Evolutionary conservation across 2,329 filamentous ascomycete genomes (phyloP).

Genomic region (Pyrenophora teres): DNA sequence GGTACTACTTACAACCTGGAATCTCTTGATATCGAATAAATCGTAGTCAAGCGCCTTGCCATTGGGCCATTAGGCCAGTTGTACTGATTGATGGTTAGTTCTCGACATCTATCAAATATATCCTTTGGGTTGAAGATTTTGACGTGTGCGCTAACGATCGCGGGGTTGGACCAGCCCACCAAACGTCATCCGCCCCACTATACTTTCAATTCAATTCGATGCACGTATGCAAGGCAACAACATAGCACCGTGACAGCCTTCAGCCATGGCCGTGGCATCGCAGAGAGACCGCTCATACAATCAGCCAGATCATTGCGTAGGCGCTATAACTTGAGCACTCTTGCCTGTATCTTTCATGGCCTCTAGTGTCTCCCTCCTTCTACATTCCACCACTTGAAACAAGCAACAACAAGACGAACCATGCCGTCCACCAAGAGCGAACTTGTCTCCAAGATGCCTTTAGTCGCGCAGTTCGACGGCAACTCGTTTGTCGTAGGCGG

Average conservation of each 20-base stretch:
- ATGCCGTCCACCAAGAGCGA: constrained; percentile 1
- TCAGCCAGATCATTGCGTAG: too few relatives aligned
- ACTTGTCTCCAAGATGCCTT: constrained; percentile 15
- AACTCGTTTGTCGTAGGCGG: constrained; percentile 38
- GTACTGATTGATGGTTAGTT: constrained; percentile 3
- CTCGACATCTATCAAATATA: not conserved
- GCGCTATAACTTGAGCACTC: not conserved
- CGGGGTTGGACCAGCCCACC: constrained; percentile 1
- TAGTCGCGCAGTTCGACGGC: constrained; percentile 35
- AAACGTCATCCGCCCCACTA: constrained; percentile 13
- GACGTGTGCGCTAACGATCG: not conserved
- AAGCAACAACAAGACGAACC: constrained; percentile 10
- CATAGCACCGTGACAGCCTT: not conserved
- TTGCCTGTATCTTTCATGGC: not conserved
- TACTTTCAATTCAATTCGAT: constrained; percentile 4
- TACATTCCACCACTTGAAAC: not conserved
- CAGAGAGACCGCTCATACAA: not conserved
- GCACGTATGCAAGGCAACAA: constrained; percentile 9
- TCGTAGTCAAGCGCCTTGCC: constrained; percentile 63
- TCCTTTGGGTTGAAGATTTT: not conserved
- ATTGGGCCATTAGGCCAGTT: constrained; percentile 55
- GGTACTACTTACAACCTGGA: constrained; percentile 27
- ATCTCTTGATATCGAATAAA: constrained; percentile 38
- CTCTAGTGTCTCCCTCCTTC: not conserved
- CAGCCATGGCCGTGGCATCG: constrained; percentile 2